A percentile compares a stretch with the other conserved stretches of the same genome.
phyloP scores from a whole-genome alignment of 495 filamentous ascomycete species.

The Copromyces sp. region DNA sequence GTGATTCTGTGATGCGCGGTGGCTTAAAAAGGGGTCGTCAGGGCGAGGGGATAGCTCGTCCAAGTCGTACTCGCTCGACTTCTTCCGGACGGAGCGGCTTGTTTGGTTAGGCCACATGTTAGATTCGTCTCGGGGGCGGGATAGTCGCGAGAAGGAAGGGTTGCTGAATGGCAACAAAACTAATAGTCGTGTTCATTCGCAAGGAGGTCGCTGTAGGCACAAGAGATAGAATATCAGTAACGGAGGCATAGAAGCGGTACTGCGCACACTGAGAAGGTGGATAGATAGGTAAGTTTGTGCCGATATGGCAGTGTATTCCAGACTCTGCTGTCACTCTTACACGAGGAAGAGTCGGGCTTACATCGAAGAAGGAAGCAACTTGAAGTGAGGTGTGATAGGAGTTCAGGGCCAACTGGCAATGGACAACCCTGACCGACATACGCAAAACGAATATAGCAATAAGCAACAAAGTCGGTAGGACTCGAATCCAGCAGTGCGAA shows the following conservation, averaged over 20 bases:
- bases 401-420: neutral
- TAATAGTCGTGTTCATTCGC: neutral
- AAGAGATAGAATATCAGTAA: neutral
- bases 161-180: constrained; percentile 1
- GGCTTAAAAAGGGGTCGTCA: constrained; percentile 23
- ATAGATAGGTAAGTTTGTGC: neutral
- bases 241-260: neutral
- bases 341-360: neutral
- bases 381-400: neutral
- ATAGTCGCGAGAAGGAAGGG: constrained; percentile 20
- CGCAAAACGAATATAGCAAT: neutral
- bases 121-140: constrained; percentile 12
- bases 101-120: constrained; percentile 6
- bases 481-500: neutral
- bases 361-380: neutral
- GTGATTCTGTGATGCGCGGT: neutral
- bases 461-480: neutral
- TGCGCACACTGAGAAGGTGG: neutral
- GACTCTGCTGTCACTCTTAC: neutral
- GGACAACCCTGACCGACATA: neutral
- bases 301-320: neutral
- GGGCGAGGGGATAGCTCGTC: constrained; percentile 32
- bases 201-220: neutral
- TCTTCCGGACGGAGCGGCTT: constrained; percentile 17
- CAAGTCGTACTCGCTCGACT: constrained; percentile 33